Percentiles rank a stretch among this genome's conserved stretches.
Evolutionary conservation across 331 rosid species (phyloP).

Genomic region (Ulmus americana): DNA sequence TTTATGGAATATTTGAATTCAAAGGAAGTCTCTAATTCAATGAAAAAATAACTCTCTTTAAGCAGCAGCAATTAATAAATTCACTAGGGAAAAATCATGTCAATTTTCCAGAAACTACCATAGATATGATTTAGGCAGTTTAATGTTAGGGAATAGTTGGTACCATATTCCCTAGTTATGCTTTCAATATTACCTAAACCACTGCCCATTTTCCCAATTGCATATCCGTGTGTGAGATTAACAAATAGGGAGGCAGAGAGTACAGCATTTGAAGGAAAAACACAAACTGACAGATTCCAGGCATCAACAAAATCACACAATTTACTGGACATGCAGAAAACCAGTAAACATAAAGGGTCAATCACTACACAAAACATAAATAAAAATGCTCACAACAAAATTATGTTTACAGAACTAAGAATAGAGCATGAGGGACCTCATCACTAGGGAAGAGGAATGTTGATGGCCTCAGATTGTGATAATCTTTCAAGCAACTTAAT

Average conservation of each 20-base stretch:
- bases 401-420: conserved; percentile 23
- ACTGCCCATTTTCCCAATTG: no score
- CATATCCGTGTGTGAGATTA: no score
- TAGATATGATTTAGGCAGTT: no score
- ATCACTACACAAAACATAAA: background rate
- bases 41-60: no score
- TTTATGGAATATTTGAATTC: background rate
- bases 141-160: no score
- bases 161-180: no score
- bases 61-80: no score
- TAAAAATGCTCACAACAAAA: background rate
- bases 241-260: no score
- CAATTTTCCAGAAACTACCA: no score
- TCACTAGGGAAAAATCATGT: no score
- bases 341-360: background rate
- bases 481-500: conserved; percentile 73
- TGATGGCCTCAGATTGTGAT: conserved; percentile 90
- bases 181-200: no score
- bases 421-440: conserved; percentile 49
- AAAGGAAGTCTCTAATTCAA: background rate
- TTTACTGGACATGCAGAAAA: background rate
- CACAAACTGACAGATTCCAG: background rate
- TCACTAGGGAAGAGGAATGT: conserved; percentile 77
- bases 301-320: background rate
- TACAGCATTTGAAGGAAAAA: no score